These are phyloP conservation scores for Solanum hybrid DNA, from an alignment of 305 asterid genomes.

Conservation along the genomic window DNA sequence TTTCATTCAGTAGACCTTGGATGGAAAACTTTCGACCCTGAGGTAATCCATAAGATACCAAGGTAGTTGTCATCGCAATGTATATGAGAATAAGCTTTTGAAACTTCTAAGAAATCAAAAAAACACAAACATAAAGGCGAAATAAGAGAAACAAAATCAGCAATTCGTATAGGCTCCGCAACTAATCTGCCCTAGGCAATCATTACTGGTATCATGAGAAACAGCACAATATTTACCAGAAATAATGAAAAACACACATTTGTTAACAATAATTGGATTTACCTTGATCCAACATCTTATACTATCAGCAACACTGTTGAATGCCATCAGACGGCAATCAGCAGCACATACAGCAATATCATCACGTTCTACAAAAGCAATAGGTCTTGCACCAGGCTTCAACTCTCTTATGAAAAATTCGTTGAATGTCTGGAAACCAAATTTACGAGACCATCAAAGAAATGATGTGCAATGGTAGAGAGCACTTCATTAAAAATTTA, in stretches of 20 bases:
- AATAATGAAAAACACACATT: background rate
- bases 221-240: background rate
- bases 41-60: conserved; percentile 11
- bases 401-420: conserved; percentile 88
- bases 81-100: background rate
- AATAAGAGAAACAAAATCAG: background rate
- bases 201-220: background rate
- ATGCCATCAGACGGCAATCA: conserved; percentile 89
- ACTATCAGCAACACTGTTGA: conserved; percentile 52
- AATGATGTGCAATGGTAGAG: background rate
- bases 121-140: background rate
- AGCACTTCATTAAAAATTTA: background rate
- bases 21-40: conserved; percentile 92
- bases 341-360: conserved; percentile 91
- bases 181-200: background rate
- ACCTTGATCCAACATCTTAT: conserved; percentile 96
- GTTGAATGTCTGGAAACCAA: conserved; percentile 66
- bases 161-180: background rate
- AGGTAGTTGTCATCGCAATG: background rate
- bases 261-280: conserved; percentile 10
- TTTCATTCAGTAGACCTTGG: conserved; percentile 73
- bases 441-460: background rate
- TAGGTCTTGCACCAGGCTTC: conserved; percentile 72
- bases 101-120: background rate
- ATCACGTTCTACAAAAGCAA: conserved; percentile 45